Evolutionary conservation across 208 protist species (phyloP).

Genomic region (Trypanosoma mega): DNA sequence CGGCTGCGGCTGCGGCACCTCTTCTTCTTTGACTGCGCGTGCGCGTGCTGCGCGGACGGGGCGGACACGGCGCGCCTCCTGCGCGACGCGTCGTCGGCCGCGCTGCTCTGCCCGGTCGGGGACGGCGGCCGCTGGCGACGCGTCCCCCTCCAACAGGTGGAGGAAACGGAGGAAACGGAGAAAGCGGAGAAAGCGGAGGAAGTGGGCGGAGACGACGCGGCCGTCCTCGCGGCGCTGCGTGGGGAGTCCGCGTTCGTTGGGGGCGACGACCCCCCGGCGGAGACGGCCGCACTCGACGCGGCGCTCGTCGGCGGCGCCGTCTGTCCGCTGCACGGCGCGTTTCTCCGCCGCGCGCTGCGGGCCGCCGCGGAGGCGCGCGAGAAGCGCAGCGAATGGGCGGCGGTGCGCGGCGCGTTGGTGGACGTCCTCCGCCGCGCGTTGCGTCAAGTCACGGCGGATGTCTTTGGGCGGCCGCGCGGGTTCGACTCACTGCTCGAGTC

Average conservation of each 20-base stretch:
- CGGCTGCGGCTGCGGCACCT: constrained; percentile 7
- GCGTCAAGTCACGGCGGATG: background rate
- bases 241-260: background rate
- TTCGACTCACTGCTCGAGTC: background rate
- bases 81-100: background rate
- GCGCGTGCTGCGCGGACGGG: constrained; percentile 12
- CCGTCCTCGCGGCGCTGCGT: background rate
- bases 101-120: background rate
- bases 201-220: background rate
- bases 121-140: background rate
- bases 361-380: too few species aligned
- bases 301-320: background rate
- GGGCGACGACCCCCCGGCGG: background rate
- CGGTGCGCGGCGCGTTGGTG: too few species aligned
- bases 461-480: background rate
- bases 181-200: background rate
- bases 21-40: constrained; percentile 23
- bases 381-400: background rate
- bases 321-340: background rate
- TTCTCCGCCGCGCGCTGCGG: background rate
- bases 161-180: too few species aligned
- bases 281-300: background rate
- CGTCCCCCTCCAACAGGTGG: too few species aligned
- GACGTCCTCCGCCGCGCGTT: background rate
- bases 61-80: constrained; percentile 16